phyloP scores from a whole-genome alignment of 495 filamentous ascomycete genomes.

The Hypoxylon crocopeplum region DNA sequence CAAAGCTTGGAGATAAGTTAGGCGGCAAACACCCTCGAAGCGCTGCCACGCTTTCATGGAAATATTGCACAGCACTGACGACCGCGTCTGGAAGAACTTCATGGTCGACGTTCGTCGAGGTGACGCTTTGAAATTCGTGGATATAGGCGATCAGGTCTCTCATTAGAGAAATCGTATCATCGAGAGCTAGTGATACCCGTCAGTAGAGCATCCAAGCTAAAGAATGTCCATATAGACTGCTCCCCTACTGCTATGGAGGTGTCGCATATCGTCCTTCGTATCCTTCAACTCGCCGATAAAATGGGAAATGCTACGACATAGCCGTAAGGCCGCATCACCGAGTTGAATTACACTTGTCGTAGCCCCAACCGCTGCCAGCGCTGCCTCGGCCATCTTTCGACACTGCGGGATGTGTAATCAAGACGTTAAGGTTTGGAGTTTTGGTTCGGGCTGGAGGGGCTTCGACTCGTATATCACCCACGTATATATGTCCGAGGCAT shows the following conservation, averaged over 20 bases:
- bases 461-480: too few species aligned
- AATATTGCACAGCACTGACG: not conserved
- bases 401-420: not conserved
- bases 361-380: slow-evolving; percentile 33
- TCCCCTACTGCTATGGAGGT: not conserved
- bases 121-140: not conserved
- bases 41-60: not conserved
- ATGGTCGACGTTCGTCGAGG: not conserved
- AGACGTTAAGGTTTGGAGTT: too few species aligned
- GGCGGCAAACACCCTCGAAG: not conserved
- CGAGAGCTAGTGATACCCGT: not conserved
- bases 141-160: not conserved
- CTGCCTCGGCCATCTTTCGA: not conserved
- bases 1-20: not conserved
- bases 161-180: not conserved
- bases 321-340: not conserved
- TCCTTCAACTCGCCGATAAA: slow-evolving; percentile 6
- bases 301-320: slow-evolving; percentile 3
- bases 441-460: too few species aligned
- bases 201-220: too few species aligned
- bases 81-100: slow-evolving; percentile 1
- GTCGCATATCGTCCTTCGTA: slow-evolving; percentile 1
- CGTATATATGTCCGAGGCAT: too few species aligned
- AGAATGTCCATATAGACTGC: not conserved
- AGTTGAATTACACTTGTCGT: slow-evolving; percentile 50